Conservation (phyloP, 306 rosid species). For the Mimosa bimucronata region DNA sequence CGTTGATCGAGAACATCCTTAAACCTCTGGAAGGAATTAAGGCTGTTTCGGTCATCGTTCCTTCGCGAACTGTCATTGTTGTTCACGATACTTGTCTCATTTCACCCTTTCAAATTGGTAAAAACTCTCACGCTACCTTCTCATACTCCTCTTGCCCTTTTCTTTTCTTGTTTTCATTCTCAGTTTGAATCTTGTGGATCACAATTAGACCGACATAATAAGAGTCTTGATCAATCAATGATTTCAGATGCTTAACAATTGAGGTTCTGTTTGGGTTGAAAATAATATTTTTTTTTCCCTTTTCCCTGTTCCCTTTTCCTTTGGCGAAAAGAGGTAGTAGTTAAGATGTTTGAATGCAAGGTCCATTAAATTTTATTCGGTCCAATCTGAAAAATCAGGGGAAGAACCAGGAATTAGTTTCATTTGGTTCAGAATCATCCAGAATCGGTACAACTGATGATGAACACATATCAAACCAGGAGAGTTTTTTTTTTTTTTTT, state of each 20-base stretch:
- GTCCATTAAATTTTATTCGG: too few relatives aligned
- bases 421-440: neutral
- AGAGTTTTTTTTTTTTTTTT: neutral
- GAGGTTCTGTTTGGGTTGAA: neutral
- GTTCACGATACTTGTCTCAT: conserved; percentile 69
- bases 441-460: neutral
- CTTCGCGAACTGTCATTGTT: conserved; percentile 84
- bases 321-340: neutral
- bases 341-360: too few relatives aligned
- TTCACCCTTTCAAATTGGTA: conserved; percentile 87
- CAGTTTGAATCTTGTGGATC: neutral
- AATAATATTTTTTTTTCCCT: neutral
- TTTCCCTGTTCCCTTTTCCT: neutral
- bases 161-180: neutral
- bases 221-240: neutral
- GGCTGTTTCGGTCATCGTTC: conserved; percentile 68
- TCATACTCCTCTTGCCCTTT: neutral
- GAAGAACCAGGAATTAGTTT: neutral
- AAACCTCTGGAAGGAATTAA: conserved; percentile 71
- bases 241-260: neutral
- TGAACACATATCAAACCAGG: neutral
- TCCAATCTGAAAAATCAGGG: neutral
- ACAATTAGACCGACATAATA: neutral
- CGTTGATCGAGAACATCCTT: conserved; percentile 68
- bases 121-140: neutral